These are phyloP conservation scores for Albugo laibachii DNA, from an alignment of 352 stramenopile genomes.

Conservation along the genomic window DNA sequence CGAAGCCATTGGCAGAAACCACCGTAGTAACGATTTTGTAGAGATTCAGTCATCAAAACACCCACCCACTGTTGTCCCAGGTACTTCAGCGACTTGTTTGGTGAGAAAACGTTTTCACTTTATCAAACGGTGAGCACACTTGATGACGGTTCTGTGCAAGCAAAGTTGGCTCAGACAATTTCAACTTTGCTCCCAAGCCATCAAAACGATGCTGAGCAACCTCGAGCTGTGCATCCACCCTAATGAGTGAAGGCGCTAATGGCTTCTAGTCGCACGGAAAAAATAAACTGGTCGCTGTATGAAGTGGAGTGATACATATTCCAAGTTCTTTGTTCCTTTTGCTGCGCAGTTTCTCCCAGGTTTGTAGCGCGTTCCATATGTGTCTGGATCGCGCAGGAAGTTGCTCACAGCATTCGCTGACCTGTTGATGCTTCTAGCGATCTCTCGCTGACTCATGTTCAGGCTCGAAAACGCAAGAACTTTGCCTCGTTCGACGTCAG, in stretches of 20 bases:
- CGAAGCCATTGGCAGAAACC: constrained; percentile 5
- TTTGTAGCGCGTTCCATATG: too few species aligned
- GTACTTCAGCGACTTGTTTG: constrained; percentile 3
- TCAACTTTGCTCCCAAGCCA: constrained; percentile 2
- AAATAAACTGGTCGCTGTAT: constrained; percentile 3
- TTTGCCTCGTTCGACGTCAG: too few species aligned
- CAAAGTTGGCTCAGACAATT: constrained; percentile 4
- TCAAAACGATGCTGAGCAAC: constrained; percentile 3
- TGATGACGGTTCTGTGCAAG: constrained; percentile 4
- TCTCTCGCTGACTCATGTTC: too few species aligned
- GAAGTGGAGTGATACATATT: background rate
- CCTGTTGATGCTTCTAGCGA: too few species aligned
- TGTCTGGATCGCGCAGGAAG: too few species aligned
- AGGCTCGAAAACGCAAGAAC: too few species aligned
- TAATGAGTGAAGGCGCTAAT: constrained; percentile 1
- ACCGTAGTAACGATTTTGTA: constrained; percentile 7
- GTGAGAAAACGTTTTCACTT: constrained; percentile 3
- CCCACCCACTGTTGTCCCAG: constrained; percentile 2
- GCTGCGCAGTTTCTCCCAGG: too few species aligned
- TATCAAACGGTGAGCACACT: background rate
- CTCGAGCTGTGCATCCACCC: constrained; percentile 1
- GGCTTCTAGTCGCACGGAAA: constrained; percentile 6
- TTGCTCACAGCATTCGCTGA: too few species aligned
- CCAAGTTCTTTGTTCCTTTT: background rate
- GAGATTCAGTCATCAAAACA: constrained; percentile 1